Evolutionary conservation across 495 filamentous ascomycete species (phyloP).

Genomic region (Bathelium albidoporum): DNA sequence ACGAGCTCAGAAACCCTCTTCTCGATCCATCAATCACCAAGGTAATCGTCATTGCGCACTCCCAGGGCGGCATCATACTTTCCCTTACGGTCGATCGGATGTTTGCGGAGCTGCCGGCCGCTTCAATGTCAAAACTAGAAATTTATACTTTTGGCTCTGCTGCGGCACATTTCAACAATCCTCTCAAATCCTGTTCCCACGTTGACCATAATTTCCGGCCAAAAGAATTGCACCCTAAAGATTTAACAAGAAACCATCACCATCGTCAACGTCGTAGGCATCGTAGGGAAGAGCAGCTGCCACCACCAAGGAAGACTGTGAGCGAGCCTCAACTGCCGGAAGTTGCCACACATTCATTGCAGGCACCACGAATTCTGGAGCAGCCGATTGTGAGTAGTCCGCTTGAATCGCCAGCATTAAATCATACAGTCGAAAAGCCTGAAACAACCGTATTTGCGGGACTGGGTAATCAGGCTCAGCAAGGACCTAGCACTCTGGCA

Average conservation of each 20-base stretch:
- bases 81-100: conserved; percentile 30
- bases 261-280: background rate
- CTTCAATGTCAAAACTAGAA: conserved; percentile 32
- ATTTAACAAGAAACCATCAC: background rate
- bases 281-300: background rate
- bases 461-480: background rate
- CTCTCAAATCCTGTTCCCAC: conserved; percentile 8
- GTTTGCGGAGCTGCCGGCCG: conserved; percentile 31
- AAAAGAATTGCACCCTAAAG: background rate
- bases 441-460: background rate
- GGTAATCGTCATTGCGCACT: conserved; percentile 33
- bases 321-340: no score
- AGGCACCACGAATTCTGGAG: background rate
- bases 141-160: conserved; percentile 37
- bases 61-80: conserved; percentile 25
- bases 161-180: conserved; percentile 31
- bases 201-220: background rate
- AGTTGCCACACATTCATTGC: no score
- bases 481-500: background rate
- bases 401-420: background rate
- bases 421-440: background rate
- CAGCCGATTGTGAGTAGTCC: background rate
- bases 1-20: conserved; percentile 16
- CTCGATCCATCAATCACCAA: conserved; percentile 28
- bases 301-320: background rate